A percentile compares a stretch with the other conserved stretches of the same genome.
Evolutionary conservation across 768 basidiomycete species (phyloP).

Genomic region (Xerocomellus dryophilus): DNA sequence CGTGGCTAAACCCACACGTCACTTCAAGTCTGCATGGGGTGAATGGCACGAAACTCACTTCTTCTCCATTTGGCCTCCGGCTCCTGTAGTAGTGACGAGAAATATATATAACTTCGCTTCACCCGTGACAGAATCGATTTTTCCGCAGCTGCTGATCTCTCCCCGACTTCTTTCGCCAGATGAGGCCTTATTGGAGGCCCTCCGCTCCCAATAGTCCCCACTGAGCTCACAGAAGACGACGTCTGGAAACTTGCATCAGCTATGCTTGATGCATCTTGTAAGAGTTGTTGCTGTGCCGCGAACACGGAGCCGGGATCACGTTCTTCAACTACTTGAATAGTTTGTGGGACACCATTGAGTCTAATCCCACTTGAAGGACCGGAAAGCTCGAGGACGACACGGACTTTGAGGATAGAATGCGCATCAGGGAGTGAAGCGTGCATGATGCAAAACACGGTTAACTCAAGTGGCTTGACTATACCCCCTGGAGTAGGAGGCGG

Average conservation of each 20-base stretch:
- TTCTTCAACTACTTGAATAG: conserved; percentile 62
- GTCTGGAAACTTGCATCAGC: conserved; percentile 66
- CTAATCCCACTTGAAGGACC: conserved; percentile 72
- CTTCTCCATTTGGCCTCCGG: conserved; percentile 97
- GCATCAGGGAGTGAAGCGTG: conserved; percentile 71
- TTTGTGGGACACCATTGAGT: conserved; percentile 80
- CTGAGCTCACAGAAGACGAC: conserved; percentile 55
- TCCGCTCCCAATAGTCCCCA: conserved; percentile 44
- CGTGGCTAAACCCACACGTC: conserved; percentile 47
- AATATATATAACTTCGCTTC: conserved; percentile 94
- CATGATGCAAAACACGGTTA: conserved; percentile 59
- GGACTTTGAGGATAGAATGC: conserved; percentile 79
- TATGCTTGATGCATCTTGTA: conserved; percentile 72
- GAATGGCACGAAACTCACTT: conserved; percentile 48
- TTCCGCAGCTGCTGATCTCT: conserved; percentile 57
- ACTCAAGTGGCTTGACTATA: conserved; percentile 43
- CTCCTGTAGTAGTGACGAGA: conserved; percentile 93
- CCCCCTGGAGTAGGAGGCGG: conserved; percentile 30
- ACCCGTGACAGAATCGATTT: conserved; percentile 86
- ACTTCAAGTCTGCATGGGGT: background rate
- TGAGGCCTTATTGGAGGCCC: conserved; percentile 26
- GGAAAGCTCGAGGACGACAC: conserved; percentile 76
- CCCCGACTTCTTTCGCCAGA: conserved; percentile 41
- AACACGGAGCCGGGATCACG: conserved; percentile 58
- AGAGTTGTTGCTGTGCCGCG: conserved; percentile 40